A percentile compares a stretch with the other conserved stretches of the same genome.
These are phyloP conservation scores for Lipomyces oligophaga DNA, from an alignment of 805 yeast genomes.

Conservation along the genomic window DNA sequence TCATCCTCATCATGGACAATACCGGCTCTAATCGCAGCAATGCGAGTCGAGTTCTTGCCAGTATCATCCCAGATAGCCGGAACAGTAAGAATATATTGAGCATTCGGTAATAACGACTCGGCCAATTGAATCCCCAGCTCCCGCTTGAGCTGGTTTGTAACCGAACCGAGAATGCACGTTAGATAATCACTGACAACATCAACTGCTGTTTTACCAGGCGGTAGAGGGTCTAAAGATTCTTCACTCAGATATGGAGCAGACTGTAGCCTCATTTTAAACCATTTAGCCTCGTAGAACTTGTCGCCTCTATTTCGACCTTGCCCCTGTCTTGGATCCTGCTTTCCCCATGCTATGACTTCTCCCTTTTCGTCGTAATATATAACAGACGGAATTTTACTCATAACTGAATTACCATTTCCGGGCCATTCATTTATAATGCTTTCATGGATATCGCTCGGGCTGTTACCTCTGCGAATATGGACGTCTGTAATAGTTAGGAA, in stretches of 20 bases:
- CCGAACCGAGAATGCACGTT: constrained; percentile 5
- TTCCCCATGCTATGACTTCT: constrained; percentile 24
- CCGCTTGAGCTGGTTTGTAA: constrained; percentile 4
- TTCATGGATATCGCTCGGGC: neutral
- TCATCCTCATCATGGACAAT: constrained; percentile 13
- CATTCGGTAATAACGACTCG: too few relatives aligned
- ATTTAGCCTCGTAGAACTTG: constrained; percentile 7
- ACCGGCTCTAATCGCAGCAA: constrained; percentile 26
- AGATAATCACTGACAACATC: constrained; percentile 23
- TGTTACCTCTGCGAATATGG: constrained; percentile 11
- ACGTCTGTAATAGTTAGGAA: constrained; percentile 2
- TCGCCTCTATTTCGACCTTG: neutral
- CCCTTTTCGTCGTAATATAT: constrained; percentile 17
- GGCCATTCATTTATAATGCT: constrained; percentile 15
- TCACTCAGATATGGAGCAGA: neutral
- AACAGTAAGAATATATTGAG: constrained; percentile 22
- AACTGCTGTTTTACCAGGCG: constrained; percentile 19
- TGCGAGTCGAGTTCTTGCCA: constrained; percentile 19
- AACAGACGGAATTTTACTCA: constrained; percentile 19
- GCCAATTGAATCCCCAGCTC: constrained; percentile 4
- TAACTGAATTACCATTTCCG: constrained; percentile 15
- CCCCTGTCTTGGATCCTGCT: neutral
- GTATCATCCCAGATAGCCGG: constrained; percentile 28
- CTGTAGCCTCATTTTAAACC: constrained; percentile 23
- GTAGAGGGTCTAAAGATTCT: constrained; percentile 13